These are phyloP conservation scores for Xylaria multiplex DNA, from an alignment of 2,329 filamentous ascomycete genomes.

Conservation along the genomic window DNA sequence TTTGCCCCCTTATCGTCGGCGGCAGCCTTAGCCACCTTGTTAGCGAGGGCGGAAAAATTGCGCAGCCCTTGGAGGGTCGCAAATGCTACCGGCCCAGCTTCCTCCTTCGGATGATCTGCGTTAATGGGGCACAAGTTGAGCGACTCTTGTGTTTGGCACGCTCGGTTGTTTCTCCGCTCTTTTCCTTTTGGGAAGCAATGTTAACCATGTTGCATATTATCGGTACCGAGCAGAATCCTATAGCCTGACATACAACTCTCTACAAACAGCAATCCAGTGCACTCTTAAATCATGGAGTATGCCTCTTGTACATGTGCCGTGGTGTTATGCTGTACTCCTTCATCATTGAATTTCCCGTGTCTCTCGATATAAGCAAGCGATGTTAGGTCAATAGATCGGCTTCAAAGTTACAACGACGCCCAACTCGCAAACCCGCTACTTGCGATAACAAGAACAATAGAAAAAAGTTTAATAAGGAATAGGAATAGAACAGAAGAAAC, in stretches of 20 bases:
- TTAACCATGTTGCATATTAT: conserved; percentile 27
- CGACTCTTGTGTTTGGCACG: conserved; percentile 10
- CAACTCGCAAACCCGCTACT: not conserved
- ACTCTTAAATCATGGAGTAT: conserved; percentile 7
- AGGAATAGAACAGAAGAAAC: not conserved
- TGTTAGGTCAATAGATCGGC: not conserved
- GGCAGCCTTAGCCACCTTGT: not conserved
- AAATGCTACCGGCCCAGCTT: conserved; percentile 12
- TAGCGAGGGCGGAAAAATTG: conserved; percentile 25
- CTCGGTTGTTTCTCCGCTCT: conserved; percentile 19
- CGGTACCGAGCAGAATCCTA: conserved; percentile 20
- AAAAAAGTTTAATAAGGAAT: not conserved
- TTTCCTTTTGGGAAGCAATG: conserved; percentile 12
- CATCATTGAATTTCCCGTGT: not conserved
- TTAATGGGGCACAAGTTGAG: conserved; percentile 14
- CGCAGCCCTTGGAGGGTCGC: conserved; percentile 16
- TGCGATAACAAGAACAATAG: not conserved
- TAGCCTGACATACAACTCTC: conserved; percentile 5
- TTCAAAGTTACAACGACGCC: not conserved
- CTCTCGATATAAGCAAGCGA: conserved; percentile 10
- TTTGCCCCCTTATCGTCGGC: not conserved
- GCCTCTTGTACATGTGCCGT: conserved; percentile 13
- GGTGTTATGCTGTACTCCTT: conserved; percentile 19
- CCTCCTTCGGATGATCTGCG: conserved; percentile 24
- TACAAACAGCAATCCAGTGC: not conserved